Evolutionary conservation across 2,329 filamentous ascomycete genomes (phyloP).

Genomic region (Diaporthe ilicicola): DNA sequence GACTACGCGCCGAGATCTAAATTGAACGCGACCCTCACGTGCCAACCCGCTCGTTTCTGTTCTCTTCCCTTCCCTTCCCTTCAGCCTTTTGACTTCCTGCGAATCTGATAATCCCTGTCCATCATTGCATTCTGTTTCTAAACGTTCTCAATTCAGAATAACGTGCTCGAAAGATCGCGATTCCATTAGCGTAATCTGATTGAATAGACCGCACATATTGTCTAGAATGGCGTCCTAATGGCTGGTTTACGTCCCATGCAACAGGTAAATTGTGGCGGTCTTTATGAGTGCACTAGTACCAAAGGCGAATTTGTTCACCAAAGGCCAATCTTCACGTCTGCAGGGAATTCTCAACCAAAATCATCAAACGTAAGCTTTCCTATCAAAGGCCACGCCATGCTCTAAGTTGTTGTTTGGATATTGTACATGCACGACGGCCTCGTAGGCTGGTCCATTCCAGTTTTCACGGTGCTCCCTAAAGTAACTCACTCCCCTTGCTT

Average conservation of each 20-base stretch:
- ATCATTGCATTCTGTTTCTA: not conserved
- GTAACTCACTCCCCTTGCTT: constrained; percentile 28
- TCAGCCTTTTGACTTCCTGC: not conserved
- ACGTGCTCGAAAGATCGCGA: no score
- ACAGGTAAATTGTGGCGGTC: not conserved
- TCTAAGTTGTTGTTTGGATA: constrained; percentile 29
- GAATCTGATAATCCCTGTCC: not conserved
- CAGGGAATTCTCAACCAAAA: not conserved
- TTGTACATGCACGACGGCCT: constrained; percentile 32
- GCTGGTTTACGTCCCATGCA: not conserved
- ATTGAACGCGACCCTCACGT: constrained; percentile 22
- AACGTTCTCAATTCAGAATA: no score
- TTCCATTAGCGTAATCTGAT: not conserved
- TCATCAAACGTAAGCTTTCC: constrained; percentile 23
- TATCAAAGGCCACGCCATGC: constrained; percentile 18
- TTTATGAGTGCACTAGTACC: not conserved
- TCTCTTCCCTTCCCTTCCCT: not conserved
- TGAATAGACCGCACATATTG: not conserved
- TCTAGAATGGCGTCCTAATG: no score
- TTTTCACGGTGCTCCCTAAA: not conserved
- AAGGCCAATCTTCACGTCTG: not conserved
- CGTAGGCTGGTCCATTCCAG: constrained; percentile 5
- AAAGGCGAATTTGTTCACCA: not conserved
- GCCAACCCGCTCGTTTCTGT: not conserved
- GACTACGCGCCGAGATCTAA: constrained; percentile 17